Conservation (phyloP, 2,329 filamentous ascomycete genomes). For the Trichothecium sympodiale region DNA sequence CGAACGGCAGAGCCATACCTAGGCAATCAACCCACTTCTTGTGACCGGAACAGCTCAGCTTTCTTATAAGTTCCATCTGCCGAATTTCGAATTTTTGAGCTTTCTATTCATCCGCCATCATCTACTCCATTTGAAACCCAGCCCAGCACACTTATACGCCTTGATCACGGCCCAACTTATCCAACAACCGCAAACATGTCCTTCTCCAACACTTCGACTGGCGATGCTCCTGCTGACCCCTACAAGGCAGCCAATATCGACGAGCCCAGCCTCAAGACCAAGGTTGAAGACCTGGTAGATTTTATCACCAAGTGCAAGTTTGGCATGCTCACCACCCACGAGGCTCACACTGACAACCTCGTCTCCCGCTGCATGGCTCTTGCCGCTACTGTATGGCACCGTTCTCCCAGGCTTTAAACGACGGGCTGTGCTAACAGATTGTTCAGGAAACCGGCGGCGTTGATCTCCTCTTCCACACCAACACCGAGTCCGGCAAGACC, state of each 20-base stretch:
- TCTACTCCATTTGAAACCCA: neutral
- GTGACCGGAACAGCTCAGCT: neutral
- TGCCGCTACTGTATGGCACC: slow-evolving; percentile 55
- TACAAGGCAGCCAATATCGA: slow-evolving; percentile 69
- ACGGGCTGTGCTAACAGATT: neutral
- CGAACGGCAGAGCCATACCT: neutral
- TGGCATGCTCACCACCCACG: slow-evolving; percentile 78
- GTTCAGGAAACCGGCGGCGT: slow-evolving; percentile 62
- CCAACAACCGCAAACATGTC: slow-evolving; percentile 25
- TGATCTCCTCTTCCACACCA: slow-evolving; percentile 83
- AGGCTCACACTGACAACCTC: slow-evolving; percentile 51
- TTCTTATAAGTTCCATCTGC: neutral
- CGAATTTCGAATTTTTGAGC: neutral
- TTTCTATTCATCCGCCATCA: neutral
- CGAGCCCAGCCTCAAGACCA: slow-evolving; percentile 54
- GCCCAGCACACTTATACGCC: neutral
- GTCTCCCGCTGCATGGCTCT: slow-evolving; percentile 81
- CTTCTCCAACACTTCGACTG: slow-evolving; percentile 45
- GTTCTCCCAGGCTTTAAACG: neutral
- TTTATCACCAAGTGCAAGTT: slow-evolving; percentile 71
- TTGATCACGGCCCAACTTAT: no score
- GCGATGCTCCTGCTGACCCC: slow-evolving; percentile 57
- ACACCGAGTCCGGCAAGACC: slow-evolving; percentile 82
- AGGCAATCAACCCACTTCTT: slow-evolving; percentile 1
- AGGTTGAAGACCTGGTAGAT: slow-evolving; percentile 59